Percentiles rank a stretch among this genome's conserved stretches.
phyloP scores from a whole-genome alignment of 441 rosid genomes.

The Manihot esculenta region DNA sequence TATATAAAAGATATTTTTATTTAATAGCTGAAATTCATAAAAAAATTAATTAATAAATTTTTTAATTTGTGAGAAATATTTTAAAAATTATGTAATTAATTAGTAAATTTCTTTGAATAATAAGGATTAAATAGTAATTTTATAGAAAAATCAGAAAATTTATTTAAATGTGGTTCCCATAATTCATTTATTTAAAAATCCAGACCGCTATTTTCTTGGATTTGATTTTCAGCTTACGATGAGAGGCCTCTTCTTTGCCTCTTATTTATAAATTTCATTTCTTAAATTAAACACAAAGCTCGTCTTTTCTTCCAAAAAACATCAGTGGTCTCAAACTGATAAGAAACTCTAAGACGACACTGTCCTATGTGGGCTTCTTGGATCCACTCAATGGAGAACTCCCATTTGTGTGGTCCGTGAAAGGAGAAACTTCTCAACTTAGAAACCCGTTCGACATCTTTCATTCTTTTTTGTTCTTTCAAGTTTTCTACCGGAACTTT shows the following conservation, averaged over 20 bases:
- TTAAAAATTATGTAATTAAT: too few relatives aligned
- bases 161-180: background rate
- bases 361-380: slow-evolving; percentile 43
- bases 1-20: too few relatives aligned
- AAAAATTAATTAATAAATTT: too few relatives aligned
- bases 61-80: too few relatives aligned
- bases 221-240: background rate
- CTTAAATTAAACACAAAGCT: background rate
- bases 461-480: background rate
- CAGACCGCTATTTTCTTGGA: background rate
- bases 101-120: too few relatives aligned
- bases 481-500: slow-evolving; percentile 3
- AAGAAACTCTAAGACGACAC: slow-evolving; percentile 14
- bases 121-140: too few relatives aligned
- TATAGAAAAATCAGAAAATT: too few relatives aligned
- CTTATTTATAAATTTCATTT: background rate
- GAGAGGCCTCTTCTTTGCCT: slow-evolving; percentile 1
- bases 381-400: slow-evolving; percentile 47
- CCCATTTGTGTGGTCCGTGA: slow-evolving; percentile 12
- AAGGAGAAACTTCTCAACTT: background rate
- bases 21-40: too few relatives aligned
- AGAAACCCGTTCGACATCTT: slow-evolving; percentile 6
- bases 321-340: slow-evolving; percentile 27
- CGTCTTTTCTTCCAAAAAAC: background rate
- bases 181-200: background rate